Evolutionary conservation across 2,329 filamentous ascomycete species (phyloP).

Genomic region (Colletotrichum costaricense): DNA sequence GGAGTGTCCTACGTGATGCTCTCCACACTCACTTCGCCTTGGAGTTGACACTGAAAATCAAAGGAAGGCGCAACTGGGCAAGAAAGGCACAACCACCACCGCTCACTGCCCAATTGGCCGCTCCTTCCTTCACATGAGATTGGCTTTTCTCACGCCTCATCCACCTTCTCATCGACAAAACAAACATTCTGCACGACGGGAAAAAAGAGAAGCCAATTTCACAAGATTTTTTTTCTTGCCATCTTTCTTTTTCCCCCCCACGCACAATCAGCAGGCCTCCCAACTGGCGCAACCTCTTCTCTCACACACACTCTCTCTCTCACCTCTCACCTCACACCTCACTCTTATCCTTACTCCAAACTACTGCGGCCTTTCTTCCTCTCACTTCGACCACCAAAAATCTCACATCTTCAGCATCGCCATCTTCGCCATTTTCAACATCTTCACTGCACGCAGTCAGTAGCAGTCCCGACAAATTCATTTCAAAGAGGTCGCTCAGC

Average conservation of each 20-base stretch:
- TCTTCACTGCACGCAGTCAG: neutral
- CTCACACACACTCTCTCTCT: neutral
- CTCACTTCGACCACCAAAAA: constrained; percentile 19
- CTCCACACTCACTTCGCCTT: constrained; percentile 4
- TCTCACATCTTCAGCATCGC: neutral
- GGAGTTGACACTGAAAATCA: constrained; percentile 12
- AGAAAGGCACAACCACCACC: neutral
- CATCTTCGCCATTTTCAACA: neutral
- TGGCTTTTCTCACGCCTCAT: neutral
- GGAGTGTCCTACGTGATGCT: constrained; percentile 28
- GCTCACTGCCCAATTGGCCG: constrained; percentile 15
- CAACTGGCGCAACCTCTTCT: neutral
- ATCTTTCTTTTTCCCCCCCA: neutral
- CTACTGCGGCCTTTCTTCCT: neutral
- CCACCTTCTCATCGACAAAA: neutral
- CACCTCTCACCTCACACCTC: neutral
- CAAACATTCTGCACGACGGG: neutral
- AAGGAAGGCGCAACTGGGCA: constrained; percentile 14
- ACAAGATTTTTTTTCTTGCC: constrained; percentile 11
- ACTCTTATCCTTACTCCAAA: neutral
- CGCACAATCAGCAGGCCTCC: neutral
- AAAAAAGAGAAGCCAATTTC: neutral
- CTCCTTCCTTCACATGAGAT: constrained; percentile 12
- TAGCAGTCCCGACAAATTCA: neutral
- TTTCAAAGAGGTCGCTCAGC: neutral